phyloP scores from a whole-genome alignment of 2,329 filamentous ascomycete species.

The Ophiostoma sp. region DNA sequence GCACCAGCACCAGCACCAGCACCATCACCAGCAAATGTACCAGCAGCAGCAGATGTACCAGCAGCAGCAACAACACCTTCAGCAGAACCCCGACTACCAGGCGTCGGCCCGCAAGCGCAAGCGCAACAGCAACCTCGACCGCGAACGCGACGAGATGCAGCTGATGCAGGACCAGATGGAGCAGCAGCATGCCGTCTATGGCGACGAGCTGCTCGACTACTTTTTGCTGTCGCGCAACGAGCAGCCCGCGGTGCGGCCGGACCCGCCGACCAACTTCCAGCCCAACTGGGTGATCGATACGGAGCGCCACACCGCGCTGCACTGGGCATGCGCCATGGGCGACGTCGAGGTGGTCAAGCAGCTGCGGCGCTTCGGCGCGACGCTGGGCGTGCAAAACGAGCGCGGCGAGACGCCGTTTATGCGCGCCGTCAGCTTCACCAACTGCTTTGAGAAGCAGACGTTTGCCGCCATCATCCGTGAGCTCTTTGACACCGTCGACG shows the following conservation, averaged over 20 bases:
- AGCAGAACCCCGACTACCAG: conserved; percentile 53
- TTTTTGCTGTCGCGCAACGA: conserved; percentile 84
- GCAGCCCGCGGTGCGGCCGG: conserved; percentile 64
- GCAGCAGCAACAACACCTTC: background rate
- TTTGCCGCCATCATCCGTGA: conserved; percentile 81
- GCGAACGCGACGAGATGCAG: conserved; percentile 62
- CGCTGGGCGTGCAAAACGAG: conserved; percentile 63
- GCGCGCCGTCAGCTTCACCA: conserved; percentile 91
- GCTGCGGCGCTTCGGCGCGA: conserved; percentile 74
- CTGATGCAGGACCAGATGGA: conserved; percentile 60
- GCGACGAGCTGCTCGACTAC: conserved; percentile 90
- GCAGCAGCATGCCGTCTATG: conserved; percentile 83
- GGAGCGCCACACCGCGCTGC: conserved; percentile 84
- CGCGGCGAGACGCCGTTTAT: conserved; percentile 87
- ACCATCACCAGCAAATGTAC: conserved; percentile 6
- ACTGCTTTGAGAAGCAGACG: conserved; percentile 89
- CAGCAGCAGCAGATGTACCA: conserved; percentile 38
- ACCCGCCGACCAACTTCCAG: conserved; percentile 80
- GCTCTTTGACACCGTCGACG: conserved; percentile 73
- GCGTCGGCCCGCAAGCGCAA: conserved; percentile 68
- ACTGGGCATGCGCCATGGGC: conserved; percentile 98
- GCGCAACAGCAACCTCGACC: conserved; percentile 46
- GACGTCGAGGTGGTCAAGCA: conserved; percentile 88
- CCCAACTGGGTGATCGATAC: conserved; percentile 91
- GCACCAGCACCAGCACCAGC: background rate